Conservation (phyloP, 2,329 filamentous ascomycete genomes). For the Arthrobotrys musiformis region DNA sequence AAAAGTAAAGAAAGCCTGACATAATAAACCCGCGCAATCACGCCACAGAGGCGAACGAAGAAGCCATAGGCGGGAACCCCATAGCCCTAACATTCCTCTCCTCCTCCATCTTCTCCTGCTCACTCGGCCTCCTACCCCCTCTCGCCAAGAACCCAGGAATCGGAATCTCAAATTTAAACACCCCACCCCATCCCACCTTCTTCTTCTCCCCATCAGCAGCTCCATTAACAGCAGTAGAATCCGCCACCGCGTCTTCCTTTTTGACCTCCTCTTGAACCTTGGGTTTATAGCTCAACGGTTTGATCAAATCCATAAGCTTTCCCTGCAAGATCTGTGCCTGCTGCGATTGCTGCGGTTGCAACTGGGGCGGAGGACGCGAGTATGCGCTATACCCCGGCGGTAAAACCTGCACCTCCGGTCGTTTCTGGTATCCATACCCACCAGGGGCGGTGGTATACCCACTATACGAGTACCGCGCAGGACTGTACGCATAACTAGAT, state of each 20-base stretch:
- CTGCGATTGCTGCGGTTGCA: no score
- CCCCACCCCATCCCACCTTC: slow-evolving; percentile 18
- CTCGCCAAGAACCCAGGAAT: slow-evolving; percentile 36
- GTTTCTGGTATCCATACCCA: slow-evolving; percentile 29
- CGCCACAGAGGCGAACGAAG: neutral
- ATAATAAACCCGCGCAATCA: no score
- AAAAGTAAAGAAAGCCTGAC: neutral
- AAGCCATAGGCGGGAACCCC: slow-evolving; percentile 59
- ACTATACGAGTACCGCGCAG: slow-evolving; percentile 36
- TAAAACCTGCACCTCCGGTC: slow-evolving; percentile 35
- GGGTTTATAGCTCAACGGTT: slow-evolving; percentile 39
- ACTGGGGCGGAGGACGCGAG: slow-evolving; percentile 24
- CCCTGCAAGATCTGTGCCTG: no score
- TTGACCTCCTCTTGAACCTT: neutral
- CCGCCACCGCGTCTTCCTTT: neutral
- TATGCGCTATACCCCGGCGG: slow-evolving; percentile 47
- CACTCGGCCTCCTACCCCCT: slow-evolving; percentile 1
- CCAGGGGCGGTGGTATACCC: neutral
- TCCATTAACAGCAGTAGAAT: neutral
- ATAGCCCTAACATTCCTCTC: slow-evolving; percentile 59
- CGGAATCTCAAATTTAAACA: slow-evolving; percentile 45
- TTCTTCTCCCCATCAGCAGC: neutral
- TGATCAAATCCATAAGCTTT: slow-evolving; percentile 38
- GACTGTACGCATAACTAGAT: slow-evolving; percentile 23
- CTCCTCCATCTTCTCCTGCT: slow-evolving; percentile 57